Percentiles rank a stretch among this genome's conserved stretches.
These are phyloP conservation scores for Keqinozyma sinolaborantium DNA, from an alignment of 1,139 yeast species.

Conservation along the genomic window DNA sequence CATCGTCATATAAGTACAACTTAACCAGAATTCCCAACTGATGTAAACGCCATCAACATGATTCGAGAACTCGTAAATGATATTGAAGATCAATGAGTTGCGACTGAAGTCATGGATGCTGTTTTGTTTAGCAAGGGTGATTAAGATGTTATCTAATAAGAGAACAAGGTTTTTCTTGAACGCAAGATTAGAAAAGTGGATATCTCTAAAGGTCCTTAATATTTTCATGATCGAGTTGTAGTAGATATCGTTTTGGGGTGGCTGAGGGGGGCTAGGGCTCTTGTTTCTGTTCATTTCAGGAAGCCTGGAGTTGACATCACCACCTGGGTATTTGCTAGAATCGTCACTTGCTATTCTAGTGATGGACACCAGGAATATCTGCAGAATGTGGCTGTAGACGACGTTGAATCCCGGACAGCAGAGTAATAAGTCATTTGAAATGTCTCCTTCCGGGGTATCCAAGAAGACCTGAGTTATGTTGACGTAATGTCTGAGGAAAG, in stretches of 20 bases:
- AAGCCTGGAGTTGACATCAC: slow-evolving; percentile 6
- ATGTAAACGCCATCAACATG: slow-evolving; percentile 28
- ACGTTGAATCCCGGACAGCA: slow-evolving; percentile 35
- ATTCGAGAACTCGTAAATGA: slow-evolving; percentile 44
- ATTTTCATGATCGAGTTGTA: slow-evolving; percentile 38
- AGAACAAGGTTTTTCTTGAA: slow-evolving; percentile 8
- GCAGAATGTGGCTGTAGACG: slow-evolving; percentile 35
- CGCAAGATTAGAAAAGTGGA: slow-evolving; percentile 10
- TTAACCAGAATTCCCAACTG: slow-evolving; percentile 78
- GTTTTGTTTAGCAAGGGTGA: slow-evolving; percentile 36
- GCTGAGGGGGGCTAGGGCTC: neutral
- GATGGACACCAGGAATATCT: slow-evolving; percentile 33
- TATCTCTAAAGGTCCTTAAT: slow-evolving; percentile 46
- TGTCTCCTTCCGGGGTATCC: slow-evolving; percentile 1
- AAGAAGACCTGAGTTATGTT: slow-evolving; percentile 13
- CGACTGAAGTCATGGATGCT: slow-evolving; percentile 43
- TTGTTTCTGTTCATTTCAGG: neutral
- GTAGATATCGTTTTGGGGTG: slow-evolving; percentile 25
- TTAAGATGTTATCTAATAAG: slow-evolving; percentile 30
- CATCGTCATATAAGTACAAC: slow-evolving; percentile 57
- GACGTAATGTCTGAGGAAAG: slow-evolving; percentile 70
- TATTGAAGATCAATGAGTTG: slow-evolving; percentile 43
- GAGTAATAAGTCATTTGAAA: slow-evolving; percentile 6
- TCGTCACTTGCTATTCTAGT: slow-evolving; percentile 24
- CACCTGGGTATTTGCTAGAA: slow-evolving; percentile 9